Evolutionary conservation across 1,139 yeast species (phyloP).

Genomic region (Ogataea hybrid): DNA sequence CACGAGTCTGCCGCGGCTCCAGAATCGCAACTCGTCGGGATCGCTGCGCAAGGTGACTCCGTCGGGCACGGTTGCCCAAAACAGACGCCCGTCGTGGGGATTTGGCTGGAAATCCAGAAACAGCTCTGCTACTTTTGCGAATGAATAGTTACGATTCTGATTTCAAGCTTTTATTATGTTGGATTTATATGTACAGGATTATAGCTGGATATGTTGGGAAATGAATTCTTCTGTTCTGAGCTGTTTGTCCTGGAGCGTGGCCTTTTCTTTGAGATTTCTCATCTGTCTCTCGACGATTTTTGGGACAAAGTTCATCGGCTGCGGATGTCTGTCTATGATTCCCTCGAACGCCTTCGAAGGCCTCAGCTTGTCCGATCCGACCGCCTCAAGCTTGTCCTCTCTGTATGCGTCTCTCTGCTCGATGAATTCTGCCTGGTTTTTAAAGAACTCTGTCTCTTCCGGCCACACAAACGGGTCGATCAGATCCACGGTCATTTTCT

Average conservation of each 20-base stretch:
- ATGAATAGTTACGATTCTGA: slow-evolving; percentile 2
- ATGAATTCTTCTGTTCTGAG: slow-evolving; percentile 32
- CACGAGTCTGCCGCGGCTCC: slow-evolving; percentile 12
- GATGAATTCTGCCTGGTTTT: slow-evolving; percentile 37
- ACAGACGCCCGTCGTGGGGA: slow-evolving; percentile 24
- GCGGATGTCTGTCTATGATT: slow-evolving; percentile 65
- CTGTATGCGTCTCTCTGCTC: slow-evolving; percentile 40
- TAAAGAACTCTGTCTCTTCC: slow-evolving; percentile 42
- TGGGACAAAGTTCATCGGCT: slow-evolving; percentile 72
- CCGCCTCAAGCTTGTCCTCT: slow-evolving; percentile 39
- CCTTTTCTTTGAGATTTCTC: slow-evolving; percentile 38
- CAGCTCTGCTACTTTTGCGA: slow-evolving; percentile 11
- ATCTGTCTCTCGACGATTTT: slow-evolving; percentile 44
- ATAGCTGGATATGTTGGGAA: slow-evolving; percentile 26
- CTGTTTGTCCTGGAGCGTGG: slow-evolving; percentile 25
- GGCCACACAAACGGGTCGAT: slow-evolving; percentile 96
- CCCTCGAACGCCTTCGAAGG: slow-evolving; percentile 80
- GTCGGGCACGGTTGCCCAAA: slow-evolving; percentile 3
- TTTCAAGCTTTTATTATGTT: slow-evolving; percentile 5
- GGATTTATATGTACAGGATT: slow-evolving; percentile 12
- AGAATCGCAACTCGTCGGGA: slow-evolving; percentile 19
- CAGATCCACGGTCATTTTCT: slow-evolving; percentile 95
- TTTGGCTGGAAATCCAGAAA: slow-evolving; percentile 23
- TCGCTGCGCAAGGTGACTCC: slow-evolving; percentile 15
- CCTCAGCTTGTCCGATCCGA: slow-evolving; percentile 69